A percentile compares a stretch with the other conserved stretches of the same genome.
These are phyloP conservation scores for Vigna nakashimae DNA, from an alignment of 306 rosid species.

Conservation along the genomic window DNA sequence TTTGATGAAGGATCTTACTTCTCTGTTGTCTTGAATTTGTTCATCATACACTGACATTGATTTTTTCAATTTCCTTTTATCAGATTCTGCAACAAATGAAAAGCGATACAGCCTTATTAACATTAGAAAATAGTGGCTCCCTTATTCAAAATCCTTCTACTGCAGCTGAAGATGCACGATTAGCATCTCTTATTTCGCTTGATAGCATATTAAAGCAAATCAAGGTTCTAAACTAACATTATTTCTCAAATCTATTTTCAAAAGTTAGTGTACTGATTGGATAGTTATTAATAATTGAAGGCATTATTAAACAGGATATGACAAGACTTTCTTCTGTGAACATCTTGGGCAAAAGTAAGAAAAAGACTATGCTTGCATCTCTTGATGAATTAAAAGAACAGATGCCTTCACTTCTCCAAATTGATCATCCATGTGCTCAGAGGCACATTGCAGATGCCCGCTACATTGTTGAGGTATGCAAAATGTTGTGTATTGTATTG, in stretches of 20 bases:
- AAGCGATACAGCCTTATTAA: slow-evolving; percentile 78
- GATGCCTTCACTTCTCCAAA: slow-evolving; percentile 94
- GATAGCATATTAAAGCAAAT: slow-evolving; percentile 91
- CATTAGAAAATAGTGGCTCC: slow-evolving; percentile 80
- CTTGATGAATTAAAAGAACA: slow-evolving; percentile 79
- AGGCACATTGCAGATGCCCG: slow-evolving; percentile 79
- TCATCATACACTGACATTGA: slow-evolving; percentile 25
- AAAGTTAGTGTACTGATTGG: slow-evolving; percentile 15
- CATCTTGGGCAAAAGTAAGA: slow-evolving; percentile 79
- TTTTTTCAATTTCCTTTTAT: slow-evolving; percentile 37
- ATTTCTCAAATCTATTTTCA: slow-evolving; percentile 15
- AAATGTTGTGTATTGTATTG: slow-evolving; percentile 7
- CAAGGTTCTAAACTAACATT: slow-evolving; percentile 62
- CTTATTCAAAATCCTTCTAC: slow-evolving; percentile 90
- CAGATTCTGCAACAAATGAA: slow-evolving; percentile 97
- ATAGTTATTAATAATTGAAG: slow-evolving; percentile 38
- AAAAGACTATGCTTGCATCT: slow-evolving; percentile 70
- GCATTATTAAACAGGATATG: slow-evolving; percentile 64
- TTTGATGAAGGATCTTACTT: neutral
- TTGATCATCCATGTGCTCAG: slow-evolving; percentile 94
- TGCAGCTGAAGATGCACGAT: slow-evolving; percentile 92
- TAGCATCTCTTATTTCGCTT: slow-evolving; percentile 95
- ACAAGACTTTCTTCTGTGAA: slow-evolving; percentile 66
- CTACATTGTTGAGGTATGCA: slow-evolving; percentile 73
- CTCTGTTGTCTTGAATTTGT: slow-evolving; percentile 31